phyloP scores from a whole-genome alignment of 768 basidiomycete species.

The Lentinula detonsa region DNA sequence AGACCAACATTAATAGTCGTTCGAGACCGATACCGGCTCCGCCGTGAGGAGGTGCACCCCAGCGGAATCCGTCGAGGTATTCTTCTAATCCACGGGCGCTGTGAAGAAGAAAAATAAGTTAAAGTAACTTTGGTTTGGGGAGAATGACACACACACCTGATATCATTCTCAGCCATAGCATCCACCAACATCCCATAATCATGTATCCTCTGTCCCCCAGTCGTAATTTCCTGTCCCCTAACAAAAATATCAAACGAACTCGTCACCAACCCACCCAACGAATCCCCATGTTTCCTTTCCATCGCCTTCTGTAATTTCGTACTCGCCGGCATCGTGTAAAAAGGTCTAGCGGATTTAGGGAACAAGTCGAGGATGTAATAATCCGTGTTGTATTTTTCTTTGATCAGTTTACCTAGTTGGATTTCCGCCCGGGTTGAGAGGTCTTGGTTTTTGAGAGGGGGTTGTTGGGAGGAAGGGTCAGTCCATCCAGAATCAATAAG shows the following conservation, averaged over 20 bases:
- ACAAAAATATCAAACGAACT: constrained; percentile 56
- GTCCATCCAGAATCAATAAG: constrained; percentile 34
- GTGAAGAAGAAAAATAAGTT: too few relatives aligned
- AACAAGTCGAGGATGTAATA: constrained; percentile 56
- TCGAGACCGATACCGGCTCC: constrained; percentile 48
- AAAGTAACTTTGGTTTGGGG: too few relatives aligned
- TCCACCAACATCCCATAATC: constrained; percentile 33
- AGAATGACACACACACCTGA: constrained; percentile 28
- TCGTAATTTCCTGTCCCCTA: constrained; percentile 49
- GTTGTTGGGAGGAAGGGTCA: too few relatives aligned
- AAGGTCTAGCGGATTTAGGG: constrained; percentile 42
- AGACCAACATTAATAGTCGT: constrained; percentile 45
- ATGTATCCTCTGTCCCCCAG: constrained; percentile 49
- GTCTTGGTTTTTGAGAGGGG: constrained; percentile 33
- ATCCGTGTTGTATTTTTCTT: constrained; percentile 45
- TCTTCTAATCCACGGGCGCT: constrained; percentile 19
- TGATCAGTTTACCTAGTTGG: constrained; percentile 39
- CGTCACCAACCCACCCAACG: constrained; percentile 20
- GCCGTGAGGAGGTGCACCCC: constrained; percentile 45
- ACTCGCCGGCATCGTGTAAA: constrained; percentile 50
- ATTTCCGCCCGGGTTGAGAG: constrained; percentile 44
- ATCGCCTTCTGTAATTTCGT: too few relatives aligned
- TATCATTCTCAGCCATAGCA: constrained; percentile 28
- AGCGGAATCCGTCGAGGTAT: constrained; percentile 44
- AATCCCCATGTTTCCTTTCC: not conserved